A percentile compares a stretch with the other conserved stretches of the same genome.
phyloP scores from a whole-genome alignment of 768 basidiomycete species.

The Hydnomerulius pinastri region DNA sequence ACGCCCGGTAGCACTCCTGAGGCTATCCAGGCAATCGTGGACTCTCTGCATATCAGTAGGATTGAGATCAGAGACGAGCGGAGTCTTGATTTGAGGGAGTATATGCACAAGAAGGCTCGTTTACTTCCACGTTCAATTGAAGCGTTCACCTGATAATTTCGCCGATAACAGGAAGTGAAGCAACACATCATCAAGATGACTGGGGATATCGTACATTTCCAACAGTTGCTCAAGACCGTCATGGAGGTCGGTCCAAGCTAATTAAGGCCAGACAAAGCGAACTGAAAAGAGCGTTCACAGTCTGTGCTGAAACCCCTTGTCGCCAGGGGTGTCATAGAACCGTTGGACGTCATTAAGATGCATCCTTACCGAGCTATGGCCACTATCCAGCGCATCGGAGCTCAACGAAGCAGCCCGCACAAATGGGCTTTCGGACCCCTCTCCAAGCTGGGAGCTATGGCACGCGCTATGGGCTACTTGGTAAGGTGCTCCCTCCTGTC shows the following conservation, averaged over 20 bases:
- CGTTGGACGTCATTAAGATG: slow-evolving; percentile 59
- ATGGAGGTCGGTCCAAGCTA: slow-evolving; percentile 62
- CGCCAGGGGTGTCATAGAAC: slow-evolving; percentile 44
- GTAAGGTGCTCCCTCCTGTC: slow-evolving; percentile 43
- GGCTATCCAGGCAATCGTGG: slow-evolving; percentile 88
- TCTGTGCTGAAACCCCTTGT: slow-evolving; percentile 39
- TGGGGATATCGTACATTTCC: slow-evolving; percentile 62
- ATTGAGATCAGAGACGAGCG: slow-evolving; percentile 94
- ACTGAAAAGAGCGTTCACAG: no score
- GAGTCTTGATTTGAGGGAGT: slow-evolving; percentile 82
- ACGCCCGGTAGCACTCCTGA: slow-evolving; percentile 89
- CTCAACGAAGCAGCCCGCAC: slow-evolving; percentile 36
- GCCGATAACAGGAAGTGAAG: slow-evolving; percentile 56
- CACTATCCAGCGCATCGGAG: slow-evolving; percentile 39
- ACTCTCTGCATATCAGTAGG: slow-evolving; percentile 89
- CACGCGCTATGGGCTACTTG: slow-evolving; percentile 86
- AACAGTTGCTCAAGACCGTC: slow-evolving; percentile 64
- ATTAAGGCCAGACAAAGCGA: no score
- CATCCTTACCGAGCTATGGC: slow-evolving; percentile 64
- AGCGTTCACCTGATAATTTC: background rate
- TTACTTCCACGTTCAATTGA: slow-evolving; percentile 1
- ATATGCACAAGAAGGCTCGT: slow-evolving; percentile 83
- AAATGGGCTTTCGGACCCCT: slow-evolving; percentile 55
- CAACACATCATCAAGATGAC: slow-evolving; percentile 79
- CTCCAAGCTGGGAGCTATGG: slow-evolving; percentile 57